Conservation (phyloP, 2,329 filamentous ascomycete genomes). For the Purpureocillium takamizusanense region DNA sequence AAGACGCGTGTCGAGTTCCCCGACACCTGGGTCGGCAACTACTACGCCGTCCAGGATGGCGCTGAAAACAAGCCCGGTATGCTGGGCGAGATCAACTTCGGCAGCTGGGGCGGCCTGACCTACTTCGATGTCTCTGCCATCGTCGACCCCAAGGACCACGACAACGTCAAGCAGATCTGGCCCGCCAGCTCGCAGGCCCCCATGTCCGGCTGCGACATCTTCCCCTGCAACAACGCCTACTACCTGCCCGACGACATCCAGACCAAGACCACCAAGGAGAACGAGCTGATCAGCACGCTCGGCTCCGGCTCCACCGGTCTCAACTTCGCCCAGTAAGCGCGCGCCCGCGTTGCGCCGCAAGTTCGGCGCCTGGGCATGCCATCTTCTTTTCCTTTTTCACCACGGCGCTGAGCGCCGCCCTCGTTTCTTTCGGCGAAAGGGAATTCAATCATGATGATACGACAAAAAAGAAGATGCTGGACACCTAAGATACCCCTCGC, state of each 20-base stretch:
- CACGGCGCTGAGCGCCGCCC: constrained; percentile 15
- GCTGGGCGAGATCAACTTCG: constrained; percentile 42
- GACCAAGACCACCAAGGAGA: constrained; percentile 41
- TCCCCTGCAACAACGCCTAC: constrained; percentile 47
- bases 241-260: constrained; percentile 44
- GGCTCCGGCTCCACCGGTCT: constrained; percentile 23
- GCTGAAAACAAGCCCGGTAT: constrained; percentile 33
- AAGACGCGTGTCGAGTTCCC: constrained; percentile 34
- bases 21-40: constrained; percentile 38
- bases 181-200: constrained; percentile 26
- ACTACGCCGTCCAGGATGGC: constrained; percentile 39
- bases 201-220: constrained; percentile 41
- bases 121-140: constrained; percentile 54
- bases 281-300: constrained; percentile 42
- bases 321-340: constrained; percentile 7
- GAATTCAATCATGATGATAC: constrained; percentile 8
- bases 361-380: no score
- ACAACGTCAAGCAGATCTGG: constrained; percentile 47
- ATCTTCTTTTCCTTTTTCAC: background rate
- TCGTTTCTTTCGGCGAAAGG: background rate
- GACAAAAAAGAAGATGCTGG: constrained; percentile 7
- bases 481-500: constrained; percentile 18
- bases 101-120: constrained; percentile 36
- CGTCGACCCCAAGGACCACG: constrained; percentile 37
- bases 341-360: no score